A percentile compares a stretch with the other conserved stretches of the same genome.
phyloP scores from a whole-genome alignment of 495 filamentous ascomycete genomes.

The Aspergillus campestris region DNA sequence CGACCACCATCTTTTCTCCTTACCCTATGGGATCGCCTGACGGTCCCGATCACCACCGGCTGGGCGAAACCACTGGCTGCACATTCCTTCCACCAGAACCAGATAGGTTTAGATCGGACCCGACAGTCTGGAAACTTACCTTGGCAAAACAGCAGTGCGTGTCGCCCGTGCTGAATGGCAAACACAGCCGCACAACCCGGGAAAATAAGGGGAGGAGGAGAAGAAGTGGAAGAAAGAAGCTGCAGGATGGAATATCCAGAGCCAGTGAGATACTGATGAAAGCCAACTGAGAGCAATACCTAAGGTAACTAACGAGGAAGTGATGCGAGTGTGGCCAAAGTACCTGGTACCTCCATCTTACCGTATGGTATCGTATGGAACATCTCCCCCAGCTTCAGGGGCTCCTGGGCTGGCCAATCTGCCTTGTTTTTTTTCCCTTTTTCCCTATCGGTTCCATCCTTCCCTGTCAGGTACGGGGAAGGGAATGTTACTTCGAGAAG shows the following conservation, averaged over 20 bases:
- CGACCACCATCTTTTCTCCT: background rate
- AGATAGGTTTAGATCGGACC: constrained; percentile 22
- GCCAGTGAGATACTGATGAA: background rate
- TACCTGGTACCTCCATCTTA: too few species aligned
- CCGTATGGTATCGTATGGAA: too few species aligned
- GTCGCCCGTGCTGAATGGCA: constrained; percentile 18
- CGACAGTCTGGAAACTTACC: constrained; percentile 28
- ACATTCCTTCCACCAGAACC: constrained; percentile 6
- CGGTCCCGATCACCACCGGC: constrained; percentile 10
- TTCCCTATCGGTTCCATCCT: too few species aligned
- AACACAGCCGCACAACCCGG: constrained; percentile 17
- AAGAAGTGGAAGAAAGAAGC: constrained; percentile 1
- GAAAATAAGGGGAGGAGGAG: background rate
- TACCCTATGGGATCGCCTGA: constrained; percentile 6
- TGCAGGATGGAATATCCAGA: background rate
- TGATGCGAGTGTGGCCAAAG: too few species aligned
- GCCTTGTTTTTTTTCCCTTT: too few species aligned
- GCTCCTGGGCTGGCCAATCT: too few species aligned
- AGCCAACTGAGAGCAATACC: too few species aligned
- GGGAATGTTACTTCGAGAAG: too few species aligned
- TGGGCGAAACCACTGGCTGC: constrained; percentile 8
- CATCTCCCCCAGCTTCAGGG: too few species aligned
- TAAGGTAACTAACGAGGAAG: too few species aligned
- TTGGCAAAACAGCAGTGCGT: constrained; percentile 28
- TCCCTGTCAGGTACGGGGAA: too few species aligned